These are phyloP conservation scores for Gloeophyllum trabeum DNA, from an alignment of 768 basidiomycete genomes.

Conservation along the genomic window DNA sequence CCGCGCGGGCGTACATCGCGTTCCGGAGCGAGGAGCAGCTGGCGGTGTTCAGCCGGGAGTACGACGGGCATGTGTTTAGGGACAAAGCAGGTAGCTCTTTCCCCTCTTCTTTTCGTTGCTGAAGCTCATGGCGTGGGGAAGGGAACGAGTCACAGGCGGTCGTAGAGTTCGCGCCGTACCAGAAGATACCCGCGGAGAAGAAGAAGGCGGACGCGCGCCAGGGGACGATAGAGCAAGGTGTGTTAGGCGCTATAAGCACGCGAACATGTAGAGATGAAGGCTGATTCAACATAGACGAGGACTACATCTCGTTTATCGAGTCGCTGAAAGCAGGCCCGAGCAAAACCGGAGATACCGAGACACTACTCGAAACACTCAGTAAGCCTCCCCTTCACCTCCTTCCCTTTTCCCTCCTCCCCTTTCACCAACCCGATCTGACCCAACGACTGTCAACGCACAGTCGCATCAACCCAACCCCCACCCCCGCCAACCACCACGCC, in stretches of 20 bases:
- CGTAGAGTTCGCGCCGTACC: conserved; percentile 91
- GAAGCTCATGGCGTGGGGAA: no score
- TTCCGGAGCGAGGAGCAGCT: conserved; percentile 72
- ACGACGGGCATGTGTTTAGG: conserved; percentile 85
- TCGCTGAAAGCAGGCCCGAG: conserved; percentile 42
- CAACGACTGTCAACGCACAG: conserved; percentile 32
- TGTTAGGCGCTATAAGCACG: conserved; percentile 4
- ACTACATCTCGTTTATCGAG: conserved; percentile 74
- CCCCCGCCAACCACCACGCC: conserved; percentile 76
- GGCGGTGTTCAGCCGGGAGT: conserved; percentile 67
- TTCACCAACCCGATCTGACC: background rate
- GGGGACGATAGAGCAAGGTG: conserved; percentile 87
- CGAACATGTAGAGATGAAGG: background rate
- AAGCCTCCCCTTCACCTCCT: conserved; percentile 12
- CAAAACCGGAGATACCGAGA: conserved; percentile 43
- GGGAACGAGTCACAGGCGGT: conserved; percentile 83
- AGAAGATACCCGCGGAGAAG: conserved; percentile 67
- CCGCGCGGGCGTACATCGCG: conserved; percentile 85
- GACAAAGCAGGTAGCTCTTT: conserved; percentile 73
- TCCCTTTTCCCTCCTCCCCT: background rate
- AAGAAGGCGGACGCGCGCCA: conserved; percentile 74
- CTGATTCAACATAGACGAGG: conserved; percentile 53
- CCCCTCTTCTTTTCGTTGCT: background rate
- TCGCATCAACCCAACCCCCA: conserved; percentile 49
- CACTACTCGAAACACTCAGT: conserved; percentile 55